Conservation (phyloP, 1,284 basidiomycete species). For the Pulchroboletus neoregius region DNA sequence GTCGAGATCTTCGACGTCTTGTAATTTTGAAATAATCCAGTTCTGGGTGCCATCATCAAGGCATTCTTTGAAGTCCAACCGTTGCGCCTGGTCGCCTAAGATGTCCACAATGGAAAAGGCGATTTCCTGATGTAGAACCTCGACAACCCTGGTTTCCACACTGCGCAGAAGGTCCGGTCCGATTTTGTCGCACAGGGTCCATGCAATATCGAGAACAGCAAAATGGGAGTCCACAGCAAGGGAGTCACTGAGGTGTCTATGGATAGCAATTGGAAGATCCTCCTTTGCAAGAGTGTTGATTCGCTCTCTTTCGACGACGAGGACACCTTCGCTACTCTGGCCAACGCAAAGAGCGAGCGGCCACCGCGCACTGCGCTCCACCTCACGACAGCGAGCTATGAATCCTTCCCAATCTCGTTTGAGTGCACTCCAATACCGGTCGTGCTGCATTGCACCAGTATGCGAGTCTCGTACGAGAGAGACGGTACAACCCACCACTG, state of each 20-base stretch:
- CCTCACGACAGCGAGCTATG: constrained; percentile 80
- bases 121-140: constrained; percentile 68
- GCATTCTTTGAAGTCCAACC: constrained; percentile 47
- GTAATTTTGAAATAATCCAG: constrained; percentile 59
- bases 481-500: constrained; percentile 85
- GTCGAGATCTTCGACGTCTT: constrained; percentile 53
- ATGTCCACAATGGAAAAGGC: constrained; percentile 72
- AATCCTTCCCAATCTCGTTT: constrained; percentile 94
- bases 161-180: constrained; percentile 52
- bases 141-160: constrained; percentile 56
- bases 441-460: constrained; percentile 75
- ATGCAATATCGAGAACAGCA: constrained; percentile 53
- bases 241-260: constrained; percentile 43
- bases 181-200: constrained; percentile 55
- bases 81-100: constrained; percentile 58
- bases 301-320: constrained; percentile 78
- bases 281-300: constrained; percentile 59
- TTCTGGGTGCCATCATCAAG: constrained; percentile 55
- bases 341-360: constrained; percentile 66
- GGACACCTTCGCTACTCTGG: constrained; percentile 45
- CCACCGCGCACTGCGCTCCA: constrained; percentile 83
- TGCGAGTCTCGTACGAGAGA: constrained; percentile 67
- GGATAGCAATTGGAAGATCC: constrained; percentile 62
- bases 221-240: constrained; percentile 47
- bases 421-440: constrained; percentile 76